Evolutionary conservation across 306 rosid species (phyloP), one percentile per base, ranked within the genome.

Genomic region (Dalbergia cochinchinensis): DNA sequence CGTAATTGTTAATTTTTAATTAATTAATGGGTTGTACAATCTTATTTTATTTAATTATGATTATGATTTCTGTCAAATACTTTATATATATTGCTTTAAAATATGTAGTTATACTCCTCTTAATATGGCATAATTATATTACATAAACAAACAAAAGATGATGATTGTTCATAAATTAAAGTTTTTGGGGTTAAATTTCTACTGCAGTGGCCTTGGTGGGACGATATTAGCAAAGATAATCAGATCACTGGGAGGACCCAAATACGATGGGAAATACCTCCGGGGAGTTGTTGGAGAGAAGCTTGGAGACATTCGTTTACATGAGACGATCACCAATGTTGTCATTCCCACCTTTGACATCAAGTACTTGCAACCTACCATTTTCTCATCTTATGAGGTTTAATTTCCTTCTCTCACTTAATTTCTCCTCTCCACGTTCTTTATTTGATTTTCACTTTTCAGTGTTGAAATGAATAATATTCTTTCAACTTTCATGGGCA

Each of bases 211-310:
- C 26, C 0, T 69, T 0, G 16, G 78, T 48, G 89, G 54, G 2
- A 14, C 74, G 0, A 0, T 61, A 8, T 4, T 83, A 10, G 86
- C 80, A 35, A 79, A 66, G 51, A 11, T 83, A 4, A 1, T 83
- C 7, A 79, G 80, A 51, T 65, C 86, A 33, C 1, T 86, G 1
- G 89, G 88, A 47, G 98, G 98, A 57, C 97, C 97, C 6, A 94
- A 89, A 75, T 94, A 94, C 51, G 84, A 89, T 19, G 98, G 97
- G 6, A 83, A 84, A 42, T 90, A 94, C 75, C 90, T 94, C 2
- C 97, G 86, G 33, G 50, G 7, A 1, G 78, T 91, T 1, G 80
- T 91, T 0, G 77, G 37, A 77, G 78, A 90, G 78, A 93, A 87
- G 68, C 85, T 93, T 8, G 93, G 97, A 5, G 80, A 88, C 2